Evolutionary conservation across 2,329 filamentous ascomycete species (phyloP).

Genomic region (Pyricularia grisea): DNA sequence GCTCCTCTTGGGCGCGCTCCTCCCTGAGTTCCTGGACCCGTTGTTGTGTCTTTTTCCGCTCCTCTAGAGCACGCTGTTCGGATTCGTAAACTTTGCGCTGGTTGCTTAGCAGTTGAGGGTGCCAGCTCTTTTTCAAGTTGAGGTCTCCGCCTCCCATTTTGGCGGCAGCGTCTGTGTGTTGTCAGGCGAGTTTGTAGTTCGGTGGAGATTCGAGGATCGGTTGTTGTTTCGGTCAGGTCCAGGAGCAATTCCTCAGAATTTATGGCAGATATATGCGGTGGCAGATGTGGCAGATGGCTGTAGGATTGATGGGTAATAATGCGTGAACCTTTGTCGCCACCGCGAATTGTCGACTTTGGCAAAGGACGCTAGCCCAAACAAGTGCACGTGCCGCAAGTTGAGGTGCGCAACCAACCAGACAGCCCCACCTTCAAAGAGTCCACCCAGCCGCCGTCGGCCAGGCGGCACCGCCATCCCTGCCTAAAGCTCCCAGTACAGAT

Average conservation of each 20-base stretch:
- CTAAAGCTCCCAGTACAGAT: neutral
- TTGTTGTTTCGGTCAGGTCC: neutral
- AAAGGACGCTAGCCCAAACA: neutral
- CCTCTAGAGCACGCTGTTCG: constrained; percentile 84
- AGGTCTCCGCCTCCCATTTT: constrained; percentile 84
- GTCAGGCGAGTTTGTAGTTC: neutral
- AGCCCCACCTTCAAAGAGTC: neutral
- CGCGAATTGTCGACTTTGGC: no score
- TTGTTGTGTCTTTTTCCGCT: constrained; percentile 88
- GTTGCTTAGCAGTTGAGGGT: constrained; percentile 83
- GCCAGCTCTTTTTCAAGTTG: constrained; percentile 92
- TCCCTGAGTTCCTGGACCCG: constrained; percentile 89
- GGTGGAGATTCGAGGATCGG: neutral
- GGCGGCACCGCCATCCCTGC: neutral
- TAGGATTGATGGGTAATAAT: neutral
- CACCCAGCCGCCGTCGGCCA: neutral
- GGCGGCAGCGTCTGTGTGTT: constrained; percentile 11
- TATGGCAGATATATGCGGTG: neutral
- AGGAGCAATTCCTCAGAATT: neutral
- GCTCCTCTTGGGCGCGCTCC: constrained; percentile 84
- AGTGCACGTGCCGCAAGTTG: neutral
- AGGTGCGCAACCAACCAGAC: neutral
- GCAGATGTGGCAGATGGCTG: neutral
- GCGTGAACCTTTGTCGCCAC: neutral
- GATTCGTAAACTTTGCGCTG: constrained; percentile 85